Evolutionary conservation across 495 filamentous ascomycete species (phyloP).

Genomic region (Xylaria nigripes): DNA sequence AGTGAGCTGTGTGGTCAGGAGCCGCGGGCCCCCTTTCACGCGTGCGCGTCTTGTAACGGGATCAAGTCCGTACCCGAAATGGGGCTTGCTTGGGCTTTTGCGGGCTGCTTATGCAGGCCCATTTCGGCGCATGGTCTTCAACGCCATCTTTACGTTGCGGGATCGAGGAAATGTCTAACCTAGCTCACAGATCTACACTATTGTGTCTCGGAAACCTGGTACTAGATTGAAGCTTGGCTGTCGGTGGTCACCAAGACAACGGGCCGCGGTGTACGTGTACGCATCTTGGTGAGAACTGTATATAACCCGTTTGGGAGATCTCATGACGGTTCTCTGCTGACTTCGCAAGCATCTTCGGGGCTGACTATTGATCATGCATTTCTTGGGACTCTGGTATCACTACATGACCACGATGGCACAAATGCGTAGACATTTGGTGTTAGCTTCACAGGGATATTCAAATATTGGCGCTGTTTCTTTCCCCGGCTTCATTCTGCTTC

Average conservation of each 20-base stretch:
- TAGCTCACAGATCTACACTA: neutral
- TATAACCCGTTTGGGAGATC: neutral
- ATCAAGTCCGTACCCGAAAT: neutral
- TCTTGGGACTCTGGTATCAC: neutral
- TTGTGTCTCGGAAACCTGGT: neutral
- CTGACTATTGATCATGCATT: neutral
- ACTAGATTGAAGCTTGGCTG: neutral
- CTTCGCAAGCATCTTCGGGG: neutral
- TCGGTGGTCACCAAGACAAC: neutral
- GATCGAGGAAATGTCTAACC: neutral
- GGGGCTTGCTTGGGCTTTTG: neutral
- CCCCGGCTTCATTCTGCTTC: constrained; percentile 5
- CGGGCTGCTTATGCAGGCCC: neutral
- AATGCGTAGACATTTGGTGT: neutral
- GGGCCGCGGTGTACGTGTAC: too few relatives aligned
- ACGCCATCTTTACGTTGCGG: neutral
- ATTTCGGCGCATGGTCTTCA: neutral
- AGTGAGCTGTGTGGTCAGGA: neutral
- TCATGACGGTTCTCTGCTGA: neutral
- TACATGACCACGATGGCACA: neutral
- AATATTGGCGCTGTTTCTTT: neutral
- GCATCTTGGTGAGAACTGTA: neutral
- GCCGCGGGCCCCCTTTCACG: neutral
- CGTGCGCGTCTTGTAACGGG: neutral
- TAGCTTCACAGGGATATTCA: neutral